Percentiles rank a stretch among this genome's conserved stretches.
Conservation (phyloP, 257 asterid species). For the Capsicum rhomboideum region DNA sequence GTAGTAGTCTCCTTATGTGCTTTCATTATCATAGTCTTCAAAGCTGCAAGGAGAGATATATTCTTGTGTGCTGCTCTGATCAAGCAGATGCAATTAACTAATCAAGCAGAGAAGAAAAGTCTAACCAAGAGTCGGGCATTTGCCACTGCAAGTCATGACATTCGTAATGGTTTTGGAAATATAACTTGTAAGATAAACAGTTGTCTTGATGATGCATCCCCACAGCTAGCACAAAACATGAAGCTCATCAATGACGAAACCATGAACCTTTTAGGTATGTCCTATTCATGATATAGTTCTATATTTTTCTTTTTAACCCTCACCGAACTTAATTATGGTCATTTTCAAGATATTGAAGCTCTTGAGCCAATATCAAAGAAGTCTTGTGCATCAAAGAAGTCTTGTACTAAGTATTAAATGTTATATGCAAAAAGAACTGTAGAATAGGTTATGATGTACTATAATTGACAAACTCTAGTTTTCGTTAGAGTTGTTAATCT, state of each 20-base stretch:
- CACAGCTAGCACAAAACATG: slow-evolving; percentile 3
- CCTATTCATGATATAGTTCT: neutral
- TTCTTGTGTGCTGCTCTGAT: slow-evolving; percentile 15
- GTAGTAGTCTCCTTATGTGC: slow-evolving; percentile 2
- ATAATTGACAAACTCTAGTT: neutral
- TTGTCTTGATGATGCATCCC: slow-evolving; percentile 3
- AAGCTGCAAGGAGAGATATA: slow-evolving; percentile 15
- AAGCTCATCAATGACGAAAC: slow-evolving; percentile 19
- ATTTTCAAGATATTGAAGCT: neutral
- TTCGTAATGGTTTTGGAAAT: slow-evolving; percentile 28
- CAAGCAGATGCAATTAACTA: slow-evolving; percentile 29
- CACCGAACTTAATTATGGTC: neutral
- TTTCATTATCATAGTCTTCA: slow-evolving; percentile 6
- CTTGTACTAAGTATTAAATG: neutral
- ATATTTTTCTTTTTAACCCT: neutral
- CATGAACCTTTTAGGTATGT: slow-evolving; percentile 41
- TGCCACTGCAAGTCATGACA: slow-evolving; percentile 30
- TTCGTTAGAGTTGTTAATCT: neutral
- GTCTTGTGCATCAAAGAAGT: neutral
- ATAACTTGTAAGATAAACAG: slow-evolving; percentile 17
- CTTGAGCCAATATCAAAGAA: no score
- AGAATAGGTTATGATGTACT: neutral
- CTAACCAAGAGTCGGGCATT: slow-evolving; percentile 33
- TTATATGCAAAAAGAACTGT: neutral
- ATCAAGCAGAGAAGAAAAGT: slow-evolving; percentile 34